Conservation (phyloP, 441 rosid genomes). For the Erodium moschatum region DNA sequence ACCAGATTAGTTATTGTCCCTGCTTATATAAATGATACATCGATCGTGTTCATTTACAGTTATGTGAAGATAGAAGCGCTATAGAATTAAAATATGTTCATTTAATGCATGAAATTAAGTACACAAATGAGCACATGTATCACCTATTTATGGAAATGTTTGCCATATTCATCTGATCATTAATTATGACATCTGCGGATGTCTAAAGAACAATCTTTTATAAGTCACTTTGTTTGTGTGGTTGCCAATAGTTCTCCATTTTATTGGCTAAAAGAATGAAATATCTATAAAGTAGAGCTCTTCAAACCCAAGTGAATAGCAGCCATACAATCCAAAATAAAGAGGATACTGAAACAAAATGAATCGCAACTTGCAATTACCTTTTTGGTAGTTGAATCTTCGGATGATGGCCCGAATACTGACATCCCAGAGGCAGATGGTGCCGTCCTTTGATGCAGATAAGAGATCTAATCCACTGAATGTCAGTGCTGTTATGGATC, state of each 20-base stretch:
- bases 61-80: background rate
- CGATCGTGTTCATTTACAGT: background rate
- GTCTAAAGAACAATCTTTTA: background rate
- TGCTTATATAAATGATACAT: conserved; percentile 21
- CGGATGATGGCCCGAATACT: conserved; percentile 19
- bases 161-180: no score
- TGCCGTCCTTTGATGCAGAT: conserved; percentile 47
- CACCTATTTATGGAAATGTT: no score
- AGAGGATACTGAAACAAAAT: background rate
- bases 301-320: background rate
- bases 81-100: background rate
- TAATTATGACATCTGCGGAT: no score
- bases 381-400: conserved; percentile 36
- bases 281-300: background rate
- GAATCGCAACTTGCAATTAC: conserved; percentile 19
- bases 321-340: background rate
- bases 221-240: background rate
- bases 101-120: no score
- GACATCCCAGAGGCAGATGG: conserved; percentile 45
- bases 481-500: conserved; percentile 38
- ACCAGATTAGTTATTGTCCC: conserved; percentile 38
- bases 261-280: background rate
- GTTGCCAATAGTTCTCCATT: background rate
- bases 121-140: no score
- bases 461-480: conserved; percentile 30